Evolutionary conservation across 345 rosid species (phyloP), one percentile per base, ranked within the genome.

Genomic region (Dovyalis caffra): DNA sequence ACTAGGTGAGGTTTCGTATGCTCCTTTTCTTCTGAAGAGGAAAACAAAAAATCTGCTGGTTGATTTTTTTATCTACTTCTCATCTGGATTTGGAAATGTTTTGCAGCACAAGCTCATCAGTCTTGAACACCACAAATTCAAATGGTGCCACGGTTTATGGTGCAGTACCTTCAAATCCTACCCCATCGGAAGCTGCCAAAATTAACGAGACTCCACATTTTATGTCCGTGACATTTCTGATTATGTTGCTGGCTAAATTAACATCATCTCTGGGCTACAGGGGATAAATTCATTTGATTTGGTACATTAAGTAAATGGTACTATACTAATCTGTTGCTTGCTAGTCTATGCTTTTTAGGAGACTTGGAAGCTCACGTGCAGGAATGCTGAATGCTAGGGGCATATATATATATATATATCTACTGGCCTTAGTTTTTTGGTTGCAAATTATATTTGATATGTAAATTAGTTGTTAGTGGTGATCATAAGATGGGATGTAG

Each of bases 71-170:
- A 6, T 16, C 2, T 8, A 15, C 47, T n/a, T 11, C 25, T 34
- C 14, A 15, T 8, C 23, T 66, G 49, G 64, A 49, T 64, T 21
- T 3, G 53, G 8, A 8, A 26, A 12, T 43, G 25, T 6, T 34
- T 78, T 75, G 76, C 90, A 90, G 95, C 82, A 90, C 90, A 51
- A 88, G 84, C 77, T 79, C 95, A 38, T 87, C 95, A 26, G 70
- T 89, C 45, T 75, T 89, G 75, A 88, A 90, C 86, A 85, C 91
- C 23, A 90, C 92, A 32, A 87, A 85, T 77, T 85, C 92, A 45
- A 85, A 87, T 16, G 95, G 95, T 1, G 86, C 90, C 1, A 83
- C 83, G 0, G 90, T 89, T 37, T 90, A 74, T 34, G 92, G 92
- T 15, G 92, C 89, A 0, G 91, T 86, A 2, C 95, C 92, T 71